These are phyloP conservation scores for Rhododendron mucronatum DNA, from an alignment of 148 eudicot genomes.

Conservation along the genomic window DNA sequence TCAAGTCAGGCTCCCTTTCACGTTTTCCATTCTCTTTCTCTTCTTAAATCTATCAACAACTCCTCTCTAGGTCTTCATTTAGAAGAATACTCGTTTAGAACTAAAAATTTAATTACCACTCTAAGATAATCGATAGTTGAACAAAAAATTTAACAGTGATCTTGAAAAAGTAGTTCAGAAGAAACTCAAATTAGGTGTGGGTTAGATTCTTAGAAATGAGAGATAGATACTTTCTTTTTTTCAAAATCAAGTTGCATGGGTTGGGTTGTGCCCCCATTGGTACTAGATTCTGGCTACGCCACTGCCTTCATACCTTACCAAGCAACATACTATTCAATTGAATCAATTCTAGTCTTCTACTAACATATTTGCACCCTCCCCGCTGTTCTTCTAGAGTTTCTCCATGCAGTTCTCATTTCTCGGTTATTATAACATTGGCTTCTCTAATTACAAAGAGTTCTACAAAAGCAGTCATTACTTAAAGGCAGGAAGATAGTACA, in stretches of 20 bases:
- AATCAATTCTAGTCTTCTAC: neutral
- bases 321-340: neutral
- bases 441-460: neutral
- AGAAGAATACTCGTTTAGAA: too few species aligned
- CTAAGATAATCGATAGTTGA: too few species aligned
- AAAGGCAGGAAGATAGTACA: neutral
- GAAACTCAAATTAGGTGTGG: neutral
- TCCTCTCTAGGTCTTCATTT: too few species aligned
- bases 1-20: neutral
- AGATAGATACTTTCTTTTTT: too few species aligned
- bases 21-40: too few species aligned
- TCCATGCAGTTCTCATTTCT: neutral
- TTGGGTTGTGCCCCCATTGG: neutral
- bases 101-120: too few species aligned
- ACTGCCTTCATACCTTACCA: neutral
- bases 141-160: too few species aligned
- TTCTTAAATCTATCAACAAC: too few species aligned
- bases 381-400: neutral
- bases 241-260: neutral
- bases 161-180: too few species aligned
- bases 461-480: neutral
- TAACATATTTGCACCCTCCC: neutral
- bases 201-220: neutral
- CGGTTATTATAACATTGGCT: neutral
- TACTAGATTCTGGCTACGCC: neutral